Conservation (phyloP, 495 filamentous ascomycete genomes). For the Trichoderma orchidacearum region DNA sequence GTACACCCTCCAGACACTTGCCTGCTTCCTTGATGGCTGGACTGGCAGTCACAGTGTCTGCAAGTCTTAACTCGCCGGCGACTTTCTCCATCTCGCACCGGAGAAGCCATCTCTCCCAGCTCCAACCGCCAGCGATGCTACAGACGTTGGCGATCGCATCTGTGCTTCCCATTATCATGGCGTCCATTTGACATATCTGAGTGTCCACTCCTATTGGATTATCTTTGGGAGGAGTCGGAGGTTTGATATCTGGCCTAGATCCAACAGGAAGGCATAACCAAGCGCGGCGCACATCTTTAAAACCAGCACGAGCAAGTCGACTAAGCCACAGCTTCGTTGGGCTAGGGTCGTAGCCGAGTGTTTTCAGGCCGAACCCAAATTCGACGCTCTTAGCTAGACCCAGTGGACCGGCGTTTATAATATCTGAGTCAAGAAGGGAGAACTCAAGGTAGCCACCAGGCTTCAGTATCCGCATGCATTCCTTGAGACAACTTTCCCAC, state of each 20-base stretch:
- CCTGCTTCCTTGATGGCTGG: slow-evolving; percentile 31
- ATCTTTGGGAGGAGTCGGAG: slow-evolving; percentile 17
- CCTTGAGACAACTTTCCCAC: slow-evolving; percentile 70
- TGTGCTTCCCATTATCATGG: slow-evolving; percentile 55
- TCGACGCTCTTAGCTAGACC: slow-evolving; percentile 72
- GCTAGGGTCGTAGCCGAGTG: slow-evolving; percentile 71
- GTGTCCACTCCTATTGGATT: slow-evolving; percentile 20
- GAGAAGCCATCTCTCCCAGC: slow-evolving; percentile 94
- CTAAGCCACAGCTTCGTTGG: slow-evolving; percentile 69
- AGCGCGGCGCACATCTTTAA: slow-evolving; percentile 65
- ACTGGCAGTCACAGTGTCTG: slow-evolving; percentile 28
- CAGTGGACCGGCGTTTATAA: slow-evolving; percentile 67
- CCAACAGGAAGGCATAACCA: slow-evolving; percentile 90
- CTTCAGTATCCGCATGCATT: slow-evolving; percentile 83
- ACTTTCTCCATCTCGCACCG: slow-evolving; percentile 77
- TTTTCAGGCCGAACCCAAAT: slow-evolving; percentile 78
- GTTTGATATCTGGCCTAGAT: slow-evolving; percentile 31
- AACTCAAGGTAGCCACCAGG: slow-evolving; percentile 90
- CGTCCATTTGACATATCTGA: slow-evolving; percentile 44
- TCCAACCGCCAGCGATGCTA: slow-evolving; percentile 75
- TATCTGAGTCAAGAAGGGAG: slow-evolving; percentile 72
- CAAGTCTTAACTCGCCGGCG: slow-evolving; percentile 43
- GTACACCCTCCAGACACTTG: slow-evolving; percentile 59
- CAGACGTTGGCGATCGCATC: slow-evolving; percentile 61
- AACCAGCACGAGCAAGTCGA: slow-evolving; percentile 60